phyloP scores from a whole-genome alignment of 192 early-diverging fungal genomes.

The Podila clonocystis region DNA sequence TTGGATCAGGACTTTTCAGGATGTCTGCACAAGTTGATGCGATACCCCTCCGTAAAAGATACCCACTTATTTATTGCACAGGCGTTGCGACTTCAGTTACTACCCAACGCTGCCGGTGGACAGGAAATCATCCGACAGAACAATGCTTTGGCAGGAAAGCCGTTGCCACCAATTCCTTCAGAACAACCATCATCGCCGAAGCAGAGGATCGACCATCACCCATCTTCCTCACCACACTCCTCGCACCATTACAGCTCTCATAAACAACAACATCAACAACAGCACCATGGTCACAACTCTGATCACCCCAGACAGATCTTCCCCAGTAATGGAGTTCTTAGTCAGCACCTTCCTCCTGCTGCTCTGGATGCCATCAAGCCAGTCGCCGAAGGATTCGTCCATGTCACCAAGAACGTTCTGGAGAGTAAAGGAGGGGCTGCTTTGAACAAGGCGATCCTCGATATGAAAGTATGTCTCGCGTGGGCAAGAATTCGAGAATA shows the following conservation, averaged over 20 bases:
- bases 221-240: slow-evolving; percentile 13
- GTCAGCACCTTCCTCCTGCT: slow-evolving; percentile 61
- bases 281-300: not conserved
- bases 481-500: not conserved
- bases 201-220: slow-evolving; percentile 5
- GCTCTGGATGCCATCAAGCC: slow-evolving; percentile 62
- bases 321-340: slow-evolving; percentile 50
- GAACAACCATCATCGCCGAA: slow-evolving; percentile 4
- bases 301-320: slow-evolving; percentile 13
- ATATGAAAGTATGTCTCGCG: slow-evolving; percentile 30
- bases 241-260: slow-evolving; percentile 6
- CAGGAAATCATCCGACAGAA: slow-evolving; percentile 68
- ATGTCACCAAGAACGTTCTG: slow-evolving; percentile 65
- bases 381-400: slow-evolving; percentile 54
- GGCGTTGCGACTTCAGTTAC: slow-evolving; percentile 67
- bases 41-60: slow-evolving; percentile 63
- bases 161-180: slow-evolving; percentile 29
- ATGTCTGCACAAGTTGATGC: slow-evolving; percentile 70
- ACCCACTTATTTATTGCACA: slow-evolving; percentile 67
- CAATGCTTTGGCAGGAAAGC: slow-evolving; percentile 54
- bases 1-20: slow-evolving; percentile 71
- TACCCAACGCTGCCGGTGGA: slow-evolving; percentile 54
- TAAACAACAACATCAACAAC: slow-evolving; percentile 10
- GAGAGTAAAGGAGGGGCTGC: slow-evolving; percentile 60
- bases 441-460: slow-evolving; percentile 64